A percentile compares a stretch with the other conserved stretches of the same genome.
phyloP scores from a whole-genome alignment of 2,329 filamentous ascomycete genomes.

The Aspergillus hiratsukae region DNA sequence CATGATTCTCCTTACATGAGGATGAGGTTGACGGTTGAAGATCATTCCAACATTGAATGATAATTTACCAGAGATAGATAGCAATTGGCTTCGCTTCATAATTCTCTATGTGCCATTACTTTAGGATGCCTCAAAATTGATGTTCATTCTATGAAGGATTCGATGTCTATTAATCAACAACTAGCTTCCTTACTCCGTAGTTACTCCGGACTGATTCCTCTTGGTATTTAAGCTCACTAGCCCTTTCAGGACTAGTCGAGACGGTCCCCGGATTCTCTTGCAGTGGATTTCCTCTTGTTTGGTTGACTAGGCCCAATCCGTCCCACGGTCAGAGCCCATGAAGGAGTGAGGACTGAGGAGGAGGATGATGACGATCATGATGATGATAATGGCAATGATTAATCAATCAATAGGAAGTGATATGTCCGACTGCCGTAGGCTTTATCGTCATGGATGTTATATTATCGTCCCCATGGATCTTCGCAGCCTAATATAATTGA shows the following conservation, averaged over 20 bases:
- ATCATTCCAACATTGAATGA: too few relatives aligned
- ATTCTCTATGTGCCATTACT: background rate
- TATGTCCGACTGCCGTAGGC: background rate
- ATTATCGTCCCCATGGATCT: background rate
- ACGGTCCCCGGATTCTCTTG: background rate
- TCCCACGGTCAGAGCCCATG: slow-evolving; percentile 18
- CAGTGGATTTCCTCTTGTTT: background rate
- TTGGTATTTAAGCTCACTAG: background rate
- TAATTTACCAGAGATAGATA: too few relatives aligned
- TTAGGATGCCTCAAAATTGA: background rate
- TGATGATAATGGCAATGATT: background rate
- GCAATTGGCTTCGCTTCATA: too few relatives aligned
- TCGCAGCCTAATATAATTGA: background rate
- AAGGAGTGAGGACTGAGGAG: slow-evolving; percentile 12
- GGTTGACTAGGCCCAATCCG: slow-evolving; percentile 13
- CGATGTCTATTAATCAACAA: background rate
- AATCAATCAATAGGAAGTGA: background rate
- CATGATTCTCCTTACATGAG: background rate
- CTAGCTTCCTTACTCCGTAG: background rate
- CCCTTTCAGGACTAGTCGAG: background rate
- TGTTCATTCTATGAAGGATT: background rate
- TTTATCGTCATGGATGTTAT: background rate
- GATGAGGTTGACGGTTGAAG: background rate
- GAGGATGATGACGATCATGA: slow-evolving; percentile 12
- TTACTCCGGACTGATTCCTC: background rate